Evolutionary conservation across 2,329 filamentous ascomycete genomes (phyloP).

Genomic region (Ophiostoma pallidulum): DNA sequence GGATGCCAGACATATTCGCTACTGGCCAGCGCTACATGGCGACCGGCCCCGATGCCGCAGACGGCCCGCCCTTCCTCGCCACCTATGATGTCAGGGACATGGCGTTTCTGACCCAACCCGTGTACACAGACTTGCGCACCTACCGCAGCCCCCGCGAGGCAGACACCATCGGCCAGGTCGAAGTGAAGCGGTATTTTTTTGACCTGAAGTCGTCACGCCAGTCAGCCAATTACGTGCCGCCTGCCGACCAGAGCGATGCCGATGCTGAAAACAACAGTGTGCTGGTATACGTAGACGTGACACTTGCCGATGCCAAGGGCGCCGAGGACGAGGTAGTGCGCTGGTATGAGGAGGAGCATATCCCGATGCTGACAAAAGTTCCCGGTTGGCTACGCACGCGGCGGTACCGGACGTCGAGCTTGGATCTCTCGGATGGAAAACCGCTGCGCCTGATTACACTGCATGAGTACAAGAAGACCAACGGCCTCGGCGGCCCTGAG

Average conservation of each 20-base stretch:
- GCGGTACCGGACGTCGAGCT: slow-evolving; percentile 55
- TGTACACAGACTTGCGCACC: slow-evolving; percentile 58
- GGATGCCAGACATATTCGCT: slow-evolving; percentile 60
- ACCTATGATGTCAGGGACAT: slow-evolving; percentile 75
- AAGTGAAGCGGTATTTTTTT: slow-evolving; percentile 62
- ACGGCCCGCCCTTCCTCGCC: slow-evolving; percentile 54
- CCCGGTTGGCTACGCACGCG: slow-evolving; percentile 72
- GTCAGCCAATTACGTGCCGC: slow-evolving; percentile 44
- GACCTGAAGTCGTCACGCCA: slow-evolving; percentile 52
- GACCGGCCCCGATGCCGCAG: slow-evolving; percentile 49
- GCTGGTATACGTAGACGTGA: slow-evolving; percentile 53
- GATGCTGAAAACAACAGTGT: slow-evolving; percentile 51
- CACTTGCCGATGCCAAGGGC: slow-evolving; percentile 34
- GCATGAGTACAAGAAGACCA: slow-evolving; percentile 61
- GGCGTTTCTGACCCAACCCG: slow-evolving; percentile 56
- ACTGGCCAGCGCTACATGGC: slow-evolving; percentile 76
- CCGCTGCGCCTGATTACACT: slow-evolving; percentile 54
- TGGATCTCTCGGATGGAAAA: slow-evolving; percentile 44
- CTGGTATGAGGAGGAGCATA: slow-evolving; percentile 71
- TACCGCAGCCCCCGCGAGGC: slow-evolving; percentile 46
- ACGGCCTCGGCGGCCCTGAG: slow-evolving; percentile 56
- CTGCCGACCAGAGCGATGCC: slow-evolving; percentile 50
- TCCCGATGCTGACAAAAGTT: slow-evolving; percentile 59
- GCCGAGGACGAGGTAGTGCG: slow-evolving; percentile 46
- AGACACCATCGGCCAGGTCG: slow-evolving; percentile 44